Evolutionary conservation across 2,329 filamentous ascomycete genomes (phyloP), one percentile per base, ranked within the genome.

Genomic region (Colletotrichum filicis): DNA sequence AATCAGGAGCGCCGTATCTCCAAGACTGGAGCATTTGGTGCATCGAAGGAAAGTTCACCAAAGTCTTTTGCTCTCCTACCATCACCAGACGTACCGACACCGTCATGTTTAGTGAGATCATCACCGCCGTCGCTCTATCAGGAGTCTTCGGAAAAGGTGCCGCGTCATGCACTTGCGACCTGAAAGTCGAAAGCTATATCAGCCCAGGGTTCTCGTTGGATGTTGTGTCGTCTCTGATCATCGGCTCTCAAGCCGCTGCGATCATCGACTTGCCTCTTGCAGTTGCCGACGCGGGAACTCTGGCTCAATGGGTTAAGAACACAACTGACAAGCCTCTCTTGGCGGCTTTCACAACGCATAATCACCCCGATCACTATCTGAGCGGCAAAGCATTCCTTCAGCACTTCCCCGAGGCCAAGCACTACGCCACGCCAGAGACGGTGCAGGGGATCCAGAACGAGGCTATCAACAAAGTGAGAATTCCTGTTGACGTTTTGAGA

Each of bases 291-390:
- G 71, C 66, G 4, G 26, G 9, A 6, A 7, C 2, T 0, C 28
- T 74, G 8, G 67, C 62, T 6, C 57, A 19, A 16, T 74, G 66
- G 71, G 71, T 74, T 2, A 58, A 30, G 8, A 70, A 66, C n/a
- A 71, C 61, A 5, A 74, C 67, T 6, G 67, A 71, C 6, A 74
- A 74, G 24, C 71, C 71, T 11, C 56, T 74, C 2, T 22, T 66
- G 14, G 67, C 66, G 0, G 71, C 62, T 16, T 74, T 74, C 19
- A 58, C 61, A 1, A 71, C 67, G 1, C 71, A 74, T 30, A 32
- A n/a, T 12, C 67, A 74, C 19, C 67, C 71, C 0, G 71, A 74
- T 26, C 71, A 74, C 37, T 74, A 74, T 19, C 66, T 74, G 28
- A 74, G 71, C 26, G 71, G 71, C 1, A 65, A 65, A 4, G 52